Conservation (phyloP, 1,284 basidiomycete genomes). For the Malassezia equina region DNA sequence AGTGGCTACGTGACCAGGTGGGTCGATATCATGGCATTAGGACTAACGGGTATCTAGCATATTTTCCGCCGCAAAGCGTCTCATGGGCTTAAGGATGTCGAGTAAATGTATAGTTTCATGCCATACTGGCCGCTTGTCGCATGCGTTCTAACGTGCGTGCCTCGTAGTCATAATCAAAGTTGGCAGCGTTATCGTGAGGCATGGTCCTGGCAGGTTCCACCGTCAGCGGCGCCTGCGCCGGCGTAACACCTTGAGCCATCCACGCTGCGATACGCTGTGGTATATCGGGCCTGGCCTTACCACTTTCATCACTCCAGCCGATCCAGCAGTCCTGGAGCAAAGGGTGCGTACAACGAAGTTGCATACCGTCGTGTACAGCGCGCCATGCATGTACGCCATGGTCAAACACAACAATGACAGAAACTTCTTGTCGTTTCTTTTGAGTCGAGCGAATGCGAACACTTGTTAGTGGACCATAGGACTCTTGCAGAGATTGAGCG, state of each 20-base stretch:
- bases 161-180: slow-evolving; percentile 12
- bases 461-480: slow-evolving; percentile 28
- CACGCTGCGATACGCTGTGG: slow-evolving; percentile 2
- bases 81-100: slow-evolving; percentile 33
- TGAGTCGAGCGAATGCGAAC: slow-evolving; percentile 20
- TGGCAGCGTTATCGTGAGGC: neutral
- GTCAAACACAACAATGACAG: slow-evolving; percentile 29
- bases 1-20: slow-evolving; percentile 43
- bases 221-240: neutral
- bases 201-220: neutral
- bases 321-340: slow-evolving; percentile 36
- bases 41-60: slow-evolving; percentile 14
- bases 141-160: slow-evolving; percentile 9
- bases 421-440: slow-evolving; percentile 26
- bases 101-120: neutral
- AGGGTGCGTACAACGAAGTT: slow-evolving; percentile 28
- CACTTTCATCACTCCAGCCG: slow-evolving; percentile 25
- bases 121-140: neutral
- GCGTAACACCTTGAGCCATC: neutral
- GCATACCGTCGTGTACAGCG: slow-evolving; percentile 26
- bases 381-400: slow-evolving; percentile 27
- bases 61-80: slow-evolving; percentile 38
- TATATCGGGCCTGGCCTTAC: neutral
- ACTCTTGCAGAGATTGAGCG: slow-evolving; percentile 13
- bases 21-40: neutral